Evolutionary conservation across 805 yeast genomes (phyloP), one percentile per base, ranked within the genome.

Genomic region (Zygotorulaspora danielsina): DNA sequence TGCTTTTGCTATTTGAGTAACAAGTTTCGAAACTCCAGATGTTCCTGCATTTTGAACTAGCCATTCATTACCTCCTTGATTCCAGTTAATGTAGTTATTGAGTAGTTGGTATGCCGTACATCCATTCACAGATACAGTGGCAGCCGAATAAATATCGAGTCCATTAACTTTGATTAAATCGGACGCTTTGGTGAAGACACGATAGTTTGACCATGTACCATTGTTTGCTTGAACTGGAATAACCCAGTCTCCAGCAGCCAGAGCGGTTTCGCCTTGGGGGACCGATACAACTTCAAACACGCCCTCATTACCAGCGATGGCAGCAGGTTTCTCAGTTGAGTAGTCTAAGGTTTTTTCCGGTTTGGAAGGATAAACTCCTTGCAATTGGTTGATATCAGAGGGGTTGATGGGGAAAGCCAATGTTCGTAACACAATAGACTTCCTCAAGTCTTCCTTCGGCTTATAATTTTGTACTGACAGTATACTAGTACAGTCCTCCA

Each of bases 21-120:
- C 97, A 51, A 84, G 80, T 51, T 87, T 79, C 5, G 96, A 96
- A 8, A 93, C 99, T 19, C 93, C 95, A 6, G 96, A 86, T 50
- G 87, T 93, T 24, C 96, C 97, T 21, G 96, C 98, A 55, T 90
- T 93, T 66, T 93, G 97, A 46, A 93, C 79, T 47, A 93, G 76
- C 95, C 96, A 93, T 61, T 89, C 89, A 28, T 67, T 69, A 4
- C 45, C 50, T n/a, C 36, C 21, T 6, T 24, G 6, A 5, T 49
- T 45, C 59, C 69, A 59, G 12, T 55, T 37, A 4, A 66, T 58
- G 60, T 77, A 84, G 62, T 81, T 75, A 12, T 82, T 78, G 46
- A 90, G 79, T 84, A 93, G 75, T 63, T 86, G 84, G 54, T 79
- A 86, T 0, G 97, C 98, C 7, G 96, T 86, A 35, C 84, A 74